Evolutionary conservation across 2,329 filamentous ascomycete species (phyloP).

Genomic region (Venturia effusa): DNA sequence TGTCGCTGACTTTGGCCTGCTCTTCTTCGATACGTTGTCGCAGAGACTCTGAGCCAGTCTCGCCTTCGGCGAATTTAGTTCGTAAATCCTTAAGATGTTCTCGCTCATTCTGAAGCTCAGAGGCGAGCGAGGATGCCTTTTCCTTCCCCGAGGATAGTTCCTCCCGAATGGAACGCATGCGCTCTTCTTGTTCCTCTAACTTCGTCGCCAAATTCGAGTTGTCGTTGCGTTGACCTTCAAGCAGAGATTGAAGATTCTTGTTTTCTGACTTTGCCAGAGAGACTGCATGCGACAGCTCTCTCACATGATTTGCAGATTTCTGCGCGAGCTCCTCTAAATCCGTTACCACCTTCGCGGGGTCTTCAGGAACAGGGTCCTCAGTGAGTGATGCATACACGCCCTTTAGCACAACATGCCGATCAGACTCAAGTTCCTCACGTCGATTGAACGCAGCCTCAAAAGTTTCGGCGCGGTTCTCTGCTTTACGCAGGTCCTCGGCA

Average conservation of each 20-base stretch:
- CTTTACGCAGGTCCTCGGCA: conserved; percentile 38
- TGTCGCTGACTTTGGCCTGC: conserved; percentile 55
- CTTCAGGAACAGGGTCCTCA: conserved; percentile 23
- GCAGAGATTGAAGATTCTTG: conserved; percentile 27
- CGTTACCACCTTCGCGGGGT: conserved; percentile 26
- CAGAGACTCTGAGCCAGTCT: conserved; percentile 71
- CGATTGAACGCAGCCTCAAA: conserved; percentile 48
- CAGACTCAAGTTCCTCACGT: conserved; percentile 34
- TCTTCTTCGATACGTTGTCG: conserved; percentile 65
- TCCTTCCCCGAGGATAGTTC: conserved; percentile 37
- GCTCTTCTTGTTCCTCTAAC: conserved; percentile 26
- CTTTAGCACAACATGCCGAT: conserved; percentile 21
- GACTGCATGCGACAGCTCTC: conserved; percentile 35
- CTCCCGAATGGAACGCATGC: conserved; percentile 26
- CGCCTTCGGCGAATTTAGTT: conserved; percentile 65
- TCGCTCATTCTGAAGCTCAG: conserved; percentile 54
- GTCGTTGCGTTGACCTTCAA: conserved; percentile 29
- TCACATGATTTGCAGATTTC: conserved; percentile 31
- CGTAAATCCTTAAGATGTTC: conserved; percentile 59
- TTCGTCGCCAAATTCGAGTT: conserved; percentile 22
- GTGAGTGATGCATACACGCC: conserved; percentile 29
- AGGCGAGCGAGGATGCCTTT: conserved; percentile 34
- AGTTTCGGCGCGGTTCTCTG: conserved; percentile 30
- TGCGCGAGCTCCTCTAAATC: conserved; percentile 35
- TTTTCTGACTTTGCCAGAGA: conserved; percentile 37